These are phyloP conservation scores for Pichia sp. DNA, from an alignment of 1,139 yeast species.

Conservation along the genomic window DNA sequence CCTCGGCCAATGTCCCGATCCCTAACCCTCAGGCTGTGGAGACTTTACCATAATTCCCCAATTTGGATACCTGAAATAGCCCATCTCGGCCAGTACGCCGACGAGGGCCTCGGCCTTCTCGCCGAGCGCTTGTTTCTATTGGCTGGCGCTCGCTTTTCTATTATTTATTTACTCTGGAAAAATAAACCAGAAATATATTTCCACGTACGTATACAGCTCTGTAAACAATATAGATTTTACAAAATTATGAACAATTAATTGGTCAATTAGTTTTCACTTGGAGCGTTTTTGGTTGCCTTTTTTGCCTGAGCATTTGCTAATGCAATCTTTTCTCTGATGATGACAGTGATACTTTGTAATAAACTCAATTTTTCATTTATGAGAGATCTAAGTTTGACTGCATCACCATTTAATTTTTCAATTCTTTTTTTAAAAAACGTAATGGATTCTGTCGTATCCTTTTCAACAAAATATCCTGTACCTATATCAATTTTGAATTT, in stretches of 20 bases:
- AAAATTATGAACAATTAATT: too few relatives aligned
- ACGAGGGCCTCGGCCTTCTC: not conserved
- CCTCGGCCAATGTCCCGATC: not conserved
- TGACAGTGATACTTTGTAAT: constrained; percentile 46
- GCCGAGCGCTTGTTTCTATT: not conserved
- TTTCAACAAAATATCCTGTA: constrained; percentile 91
- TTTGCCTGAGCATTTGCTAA: constrained; percentile 6
- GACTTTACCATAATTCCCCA: not conserved
- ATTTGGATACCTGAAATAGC: not conserved
- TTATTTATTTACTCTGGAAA: too few relatives aligned
- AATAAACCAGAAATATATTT: too few relatives aligned
- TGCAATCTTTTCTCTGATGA: constrained; percentile 37
- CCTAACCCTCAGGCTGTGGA: not conserved
- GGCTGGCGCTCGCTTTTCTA: too few relatives aligned
- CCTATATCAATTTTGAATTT: constrained; percentile 90
- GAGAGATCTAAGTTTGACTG: constrained; percentile 66
- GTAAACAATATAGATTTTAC: too few relatives aligned
- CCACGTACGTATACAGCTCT: too few relatives aligned
- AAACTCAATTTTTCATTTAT: constrained; percentile 58
- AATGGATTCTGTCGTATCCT: constrained; percentile 60
- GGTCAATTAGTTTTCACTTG: too few relatives aligned
- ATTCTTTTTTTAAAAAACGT: constrained; percentile 71
- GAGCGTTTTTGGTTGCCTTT: not conserved
- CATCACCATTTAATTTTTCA: constrained; percentile 64
- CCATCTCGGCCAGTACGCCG: constrained; percentile 11